Percentiles rank a stretch among this genome's conserved stretches.
These are phyloP conservation scores for Colletotrichum tabaci DNA, from an alignment of 2,329 filamentous ascomycete genomes.

Conservation along the genomic window DNA sequence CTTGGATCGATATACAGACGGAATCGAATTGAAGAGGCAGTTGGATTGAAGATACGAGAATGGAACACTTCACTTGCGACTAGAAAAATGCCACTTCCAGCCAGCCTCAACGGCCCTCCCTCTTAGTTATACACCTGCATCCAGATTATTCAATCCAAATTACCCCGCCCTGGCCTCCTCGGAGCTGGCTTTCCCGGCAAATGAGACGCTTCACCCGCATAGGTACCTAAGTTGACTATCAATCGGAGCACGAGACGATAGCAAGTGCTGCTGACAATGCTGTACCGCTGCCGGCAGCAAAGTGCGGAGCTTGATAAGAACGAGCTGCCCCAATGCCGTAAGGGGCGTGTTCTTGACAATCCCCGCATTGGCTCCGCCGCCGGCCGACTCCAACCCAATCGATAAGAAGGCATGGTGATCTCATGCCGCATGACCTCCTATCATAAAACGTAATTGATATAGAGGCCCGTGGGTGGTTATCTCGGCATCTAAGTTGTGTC, in stretches of 20 bases:
- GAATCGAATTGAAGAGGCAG: too few species aligned
- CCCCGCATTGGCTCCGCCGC: conserved; percentile 36
- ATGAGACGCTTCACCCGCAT: conserved; percentile 10
- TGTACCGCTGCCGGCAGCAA: conserved; percentile 10
- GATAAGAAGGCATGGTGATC: conserved; percentile 41
- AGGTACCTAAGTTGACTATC: conserved; percentile 23
- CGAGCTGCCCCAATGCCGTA: conserved; percentile 34
- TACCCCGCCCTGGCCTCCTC: conserved; percentile 40
- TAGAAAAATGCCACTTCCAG: neutral
- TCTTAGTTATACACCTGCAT: conserved; percentile 26
- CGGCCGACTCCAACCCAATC: conserved; percentile 35
- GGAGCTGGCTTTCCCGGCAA: conserved; percentile 13
- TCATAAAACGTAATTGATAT: conserved; percentile 42
- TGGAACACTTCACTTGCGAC: neutral
- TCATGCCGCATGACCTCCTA: conserved; percentile 38
- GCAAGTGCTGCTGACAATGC: conserved; percentile 4
- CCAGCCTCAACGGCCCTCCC: neutral
- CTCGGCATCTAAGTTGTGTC: conserved; percentile 28
- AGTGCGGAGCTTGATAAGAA: conserved; percentile 41
- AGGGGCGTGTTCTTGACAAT: conserved; percentile 24
- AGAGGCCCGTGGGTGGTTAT: conserved; percentile 19
- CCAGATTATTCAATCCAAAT: conserved; percentile 1
- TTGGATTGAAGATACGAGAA: neutral
- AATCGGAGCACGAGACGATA: conserved; percentile 17
- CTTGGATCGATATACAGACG: conserved; percentile 21